Conservation (phyloP, 2,329 filamentous ascomycete species). For the Dothidotthia symphoricarpi region DNA sequence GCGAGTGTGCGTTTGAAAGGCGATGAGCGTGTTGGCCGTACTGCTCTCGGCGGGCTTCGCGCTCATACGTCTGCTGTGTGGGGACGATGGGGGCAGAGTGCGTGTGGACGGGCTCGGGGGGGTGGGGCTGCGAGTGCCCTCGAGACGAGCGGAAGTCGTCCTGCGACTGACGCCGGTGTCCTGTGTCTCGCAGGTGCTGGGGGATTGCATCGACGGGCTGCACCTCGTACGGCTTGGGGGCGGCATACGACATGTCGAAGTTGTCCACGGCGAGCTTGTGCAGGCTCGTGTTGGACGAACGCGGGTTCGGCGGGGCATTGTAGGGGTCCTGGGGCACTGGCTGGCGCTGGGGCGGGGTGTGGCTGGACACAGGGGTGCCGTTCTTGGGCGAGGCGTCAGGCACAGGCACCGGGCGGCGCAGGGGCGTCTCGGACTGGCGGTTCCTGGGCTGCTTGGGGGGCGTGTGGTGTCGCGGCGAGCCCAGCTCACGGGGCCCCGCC, state of each 20-base stretch:
- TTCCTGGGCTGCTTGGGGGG: constrained; percentile 5
- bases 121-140: constrained; percentile 23
- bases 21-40: constrained; percentile 17
- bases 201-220: constrained; percentile 30
- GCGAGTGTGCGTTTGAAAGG: constrained; percentile 8
- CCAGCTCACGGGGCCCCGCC: constrained; percentile 36
- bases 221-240: constrained; percentile 39
- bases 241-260: constrained; percentile 40
- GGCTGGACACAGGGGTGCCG: constrained; percentile 16
- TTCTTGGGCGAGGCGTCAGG: constrained; percentile 27
- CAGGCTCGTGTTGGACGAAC: constrained; percentile 21
- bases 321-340: constrained; percentile 22
- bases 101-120: constrained; percentile 41
- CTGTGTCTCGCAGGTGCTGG: constrained; percentile 17
- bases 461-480: constrained; percentile 35
- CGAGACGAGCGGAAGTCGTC: constrained; percentile 27
- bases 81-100: constrained; percentile 48
- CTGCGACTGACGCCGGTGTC: constrained; percentile 29
- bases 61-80: constrained; percentile 30
- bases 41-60: constrained; percentile 12
- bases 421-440: constrained; percentile 24
- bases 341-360: constrained; percentile 28
- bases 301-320: constrained; percentile 24
- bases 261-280: constrained; percentile 21
- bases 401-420: constrained; percentile 30